Percentiles rank a stretch among this genome's conserved stretches.
phyloP scores from a whole-genome alignment of 331 rosid genomes.

The Phaseolus coccineus region DNA sequence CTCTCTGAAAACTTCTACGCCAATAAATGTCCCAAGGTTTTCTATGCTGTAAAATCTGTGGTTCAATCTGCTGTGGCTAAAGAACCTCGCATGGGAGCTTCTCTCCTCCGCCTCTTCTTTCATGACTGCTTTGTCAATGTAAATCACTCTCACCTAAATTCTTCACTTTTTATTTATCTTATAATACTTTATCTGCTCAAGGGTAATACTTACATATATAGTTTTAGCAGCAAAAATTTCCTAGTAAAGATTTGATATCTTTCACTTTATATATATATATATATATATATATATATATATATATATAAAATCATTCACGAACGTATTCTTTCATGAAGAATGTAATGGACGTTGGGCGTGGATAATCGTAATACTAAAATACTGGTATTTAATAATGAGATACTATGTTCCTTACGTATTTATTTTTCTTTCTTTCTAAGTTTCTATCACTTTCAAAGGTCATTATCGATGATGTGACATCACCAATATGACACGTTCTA shows the following conservation, averaged over 20 bases:
- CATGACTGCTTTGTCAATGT: slow-evolving; percentile 71
- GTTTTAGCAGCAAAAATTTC: neutral
- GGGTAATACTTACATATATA: neutral
- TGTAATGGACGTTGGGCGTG: neutral
- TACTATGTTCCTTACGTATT: neutral
- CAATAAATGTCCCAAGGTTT: slow-evolving; percentile 59
- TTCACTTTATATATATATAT: too few relatives aligned
- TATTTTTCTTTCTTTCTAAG: neutral
- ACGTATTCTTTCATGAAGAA: neutral
- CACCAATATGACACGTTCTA: slow-evolving; percentile 12
- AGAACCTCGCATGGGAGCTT: slow-evolving; percentile 55
- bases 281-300: too few relatives aligned
- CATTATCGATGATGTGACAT: slow-evolving; percentile 33
- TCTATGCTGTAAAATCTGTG: slow-evolving; percentile 46
- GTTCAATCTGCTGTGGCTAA: slow-evolving; percentile 52
- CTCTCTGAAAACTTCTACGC: slow-evolving; percentile 60
- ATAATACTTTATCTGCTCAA: neutral
- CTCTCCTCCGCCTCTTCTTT: slow-evolving; percentile 66
- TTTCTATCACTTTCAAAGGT: slow-evolving; percentile 33
- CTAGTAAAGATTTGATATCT: neutral
- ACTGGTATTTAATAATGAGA: neutral
- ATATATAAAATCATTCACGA: neutral
- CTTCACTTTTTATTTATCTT: neutral
- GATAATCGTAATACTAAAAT: neutral
- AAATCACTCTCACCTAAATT: slow-evolving; percentile 14